phyloP scores from a whole-genome alignment of 768 basidiomycete genomes.

The Termitomyces sp. region DNA sequence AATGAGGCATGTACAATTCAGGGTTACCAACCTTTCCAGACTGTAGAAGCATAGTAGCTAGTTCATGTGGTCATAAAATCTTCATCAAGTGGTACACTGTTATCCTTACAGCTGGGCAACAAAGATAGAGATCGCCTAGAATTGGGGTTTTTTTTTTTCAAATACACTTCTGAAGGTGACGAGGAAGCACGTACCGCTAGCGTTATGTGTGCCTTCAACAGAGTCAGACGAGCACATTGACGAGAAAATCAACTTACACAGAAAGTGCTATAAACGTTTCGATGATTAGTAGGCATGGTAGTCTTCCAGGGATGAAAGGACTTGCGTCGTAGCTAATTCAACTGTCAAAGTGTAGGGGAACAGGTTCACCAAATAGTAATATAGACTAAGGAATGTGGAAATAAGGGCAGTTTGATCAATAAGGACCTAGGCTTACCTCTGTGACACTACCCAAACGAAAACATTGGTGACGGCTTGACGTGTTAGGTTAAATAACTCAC shows the following conservation, averaged over 20 bases:
- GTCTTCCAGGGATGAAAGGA: background rate
- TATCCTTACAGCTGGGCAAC: slow-evolving; percentile 9
- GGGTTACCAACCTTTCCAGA: slow-evolving; percentile 10
- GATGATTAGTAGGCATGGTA: background rate
- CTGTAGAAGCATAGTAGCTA: slow-evolving; percentile 11
- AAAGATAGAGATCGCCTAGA: slow-evolving; percentile 10
- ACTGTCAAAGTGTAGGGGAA: slow-evolving; percentile 15
- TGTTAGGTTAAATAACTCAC: background rate
- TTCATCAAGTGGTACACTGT: background rate
- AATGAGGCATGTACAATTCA: background rate
- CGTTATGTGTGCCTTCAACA: slow-evolving; percentile 8
- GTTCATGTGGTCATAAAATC: background rate
- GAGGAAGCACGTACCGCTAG: slow-evolving; percentile 9
- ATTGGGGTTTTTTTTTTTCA: background rate
- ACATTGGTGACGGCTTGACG: background rate
- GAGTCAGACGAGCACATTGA: background rate
- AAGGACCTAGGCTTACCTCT: slow-evolving; percentile 4
- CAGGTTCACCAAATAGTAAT: slow-evolving; percentile 15
- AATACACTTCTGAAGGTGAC: background rate
- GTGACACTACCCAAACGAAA: slow-evolving; percentile 7
- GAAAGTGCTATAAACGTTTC: slow-evolving; percentile 6
- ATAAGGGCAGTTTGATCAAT: background rate
- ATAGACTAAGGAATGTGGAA: slow-evolving; percentile 3
- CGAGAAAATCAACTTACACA: slow-evolving; percentile 2
- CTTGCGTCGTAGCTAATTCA: slow-evolving; percentile 12